These are phyloP conservation scores for Tubosaeta sp. DNA, from an alignment of 768 basidiomycete species.

Conservation along the genomic window DNA sequence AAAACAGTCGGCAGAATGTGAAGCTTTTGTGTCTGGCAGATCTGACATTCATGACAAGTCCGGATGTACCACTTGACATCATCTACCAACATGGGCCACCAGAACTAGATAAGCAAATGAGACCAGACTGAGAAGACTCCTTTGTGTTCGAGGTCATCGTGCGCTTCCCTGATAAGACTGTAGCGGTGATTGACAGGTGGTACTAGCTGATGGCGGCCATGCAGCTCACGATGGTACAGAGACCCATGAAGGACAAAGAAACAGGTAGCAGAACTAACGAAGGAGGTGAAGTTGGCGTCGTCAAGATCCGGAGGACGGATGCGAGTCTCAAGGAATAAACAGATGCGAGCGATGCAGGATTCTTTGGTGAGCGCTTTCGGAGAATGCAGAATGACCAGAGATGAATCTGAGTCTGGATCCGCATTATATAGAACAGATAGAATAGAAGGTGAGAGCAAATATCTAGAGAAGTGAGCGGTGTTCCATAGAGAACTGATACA, in stretches of 20 bases:
- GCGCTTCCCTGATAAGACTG: neutral
- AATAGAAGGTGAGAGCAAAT: neutral
- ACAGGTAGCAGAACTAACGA: neutral
- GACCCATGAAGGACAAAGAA: neutral
- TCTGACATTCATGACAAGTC: slow-evolving; percentile 32
- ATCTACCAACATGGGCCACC: neutral
- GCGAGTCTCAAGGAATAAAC: neutral
- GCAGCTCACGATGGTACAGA: neutral
- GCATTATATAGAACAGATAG: neutral
- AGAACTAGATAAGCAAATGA: neutral
- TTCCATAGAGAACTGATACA: neutral
- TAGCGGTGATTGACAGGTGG: neutral
- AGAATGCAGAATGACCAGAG: neutral
- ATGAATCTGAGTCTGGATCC: neutral
- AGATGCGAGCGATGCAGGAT: neutral
- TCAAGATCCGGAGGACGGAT: neutral
- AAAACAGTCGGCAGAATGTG: slow-evolving; percentile 11
- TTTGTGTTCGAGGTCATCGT: neutral
- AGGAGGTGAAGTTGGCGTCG: neutral
- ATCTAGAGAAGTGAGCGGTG: neutral
- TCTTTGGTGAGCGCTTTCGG: neutral
- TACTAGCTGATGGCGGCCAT: neutral
- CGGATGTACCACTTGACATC: slow-evolving; percentile 28
- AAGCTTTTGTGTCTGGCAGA: slow-evolving; percentile 21
- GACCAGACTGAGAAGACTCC: neutral